Conservation (phyloP, 805 yeast genomes). For the Lachancea mirantina region DNA sequence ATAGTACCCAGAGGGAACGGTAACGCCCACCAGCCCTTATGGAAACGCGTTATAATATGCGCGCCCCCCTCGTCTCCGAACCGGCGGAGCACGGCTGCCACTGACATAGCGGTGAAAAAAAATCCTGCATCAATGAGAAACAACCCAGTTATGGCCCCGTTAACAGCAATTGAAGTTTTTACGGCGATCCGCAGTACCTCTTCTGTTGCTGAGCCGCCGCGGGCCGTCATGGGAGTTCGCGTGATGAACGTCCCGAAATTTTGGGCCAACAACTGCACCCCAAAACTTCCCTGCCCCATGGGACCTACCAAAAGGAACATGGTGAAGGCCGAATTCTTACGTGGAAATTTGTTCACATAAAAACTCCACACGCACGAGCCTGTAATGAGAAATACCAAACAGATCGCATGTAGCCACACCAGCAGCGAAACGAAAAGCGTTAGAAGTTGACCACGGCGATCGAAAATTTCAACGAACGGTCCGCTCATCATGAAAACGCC, state of each 20-base stretch:
- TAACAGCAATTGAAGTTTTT: conserved; percentile 28
- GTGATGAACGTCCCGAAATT: conserved; percentile 29
- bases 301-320: conserved; percentile 76
- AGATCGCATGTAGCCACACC: conserved; percentile 63
- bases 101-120: conserved; percentile 44
- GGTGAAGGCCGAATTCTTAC: conserved; percentile 49
- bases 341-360: conserved; percentile 52
- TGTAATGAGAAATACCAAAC: conserved; percentile 49
- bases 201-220: conserved; percentile 10
- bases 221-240: conserved; percentile 9
- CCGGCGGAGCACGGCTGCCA: conserved; percentile 22
- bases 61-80: no score
- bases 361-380: conserved; percentile 56
- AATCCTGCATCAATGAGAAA: conserved; percentile 49
- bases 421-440: conserved; percentile 49
- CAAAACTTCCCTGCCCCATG: conserved; percentile 77
- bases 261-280: conserved; percentile 48
- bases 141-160: conserved; percentile 37
- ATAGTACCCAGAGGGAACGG: conserved; percentile 89
- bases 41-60: conserved; percentile 38
- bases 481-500: conserved; percentile 39
- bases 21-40: conserved; percentile 68
- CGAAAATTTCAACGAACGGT: conserved; percentile 38
- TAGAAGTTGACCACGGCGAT: conserved; percentile 36
- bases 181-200: conserved; percentile 19